Conservation (phyloP, 1,139 yeast genomes). For the Sugiyamaella paludigena region DNA sequence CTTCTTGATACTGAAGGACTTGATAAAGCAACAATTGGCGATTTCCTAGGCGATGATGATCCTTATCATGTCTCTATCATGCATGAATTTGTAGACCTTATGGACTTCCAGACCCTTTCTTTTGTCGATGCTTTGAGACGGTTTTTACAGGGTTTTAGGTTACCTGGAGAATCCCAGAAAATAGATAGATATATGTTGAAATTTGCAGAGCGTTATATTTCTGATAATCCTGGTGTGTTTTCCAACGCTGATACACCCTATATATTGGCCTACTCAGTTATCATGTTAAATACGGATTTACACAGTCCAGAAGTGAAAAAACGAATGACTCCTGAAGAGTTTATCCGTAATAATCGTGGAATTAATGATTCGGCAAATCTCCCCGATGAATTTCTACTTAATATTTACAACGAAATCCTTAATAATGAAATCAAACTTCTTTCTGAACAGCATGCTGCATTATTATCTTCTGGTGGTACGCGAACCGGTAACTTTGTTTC, state of each 20-base stretch:
- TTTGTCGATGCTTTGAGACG: conserved; percentile 85
- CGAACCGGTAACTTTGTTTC: conserved; percentile 43
- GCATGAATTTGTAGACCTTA: conserved; percentile 90
- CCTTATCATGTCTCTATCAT: conserved; percentile 73
- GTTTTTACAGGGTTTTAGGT: conserved; percentile 81
- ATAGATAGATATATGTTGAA: conserved; percentile 95
- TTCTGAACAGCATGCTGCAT: conserved; percentile 92
- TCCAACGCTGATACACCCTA: conserved; percentile 95
- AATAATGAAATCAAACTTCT: conserved; percentile 82
- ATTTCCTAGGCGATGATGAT: conserved; percentile 87
- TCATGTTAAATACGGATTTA: conserved; percentile 89
- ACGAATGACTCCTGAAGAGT: conserved; percentile 86
- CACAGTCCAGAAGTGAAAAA: conserved; percentile 79
- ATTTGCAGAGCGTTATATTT: conserved; percentile 87
- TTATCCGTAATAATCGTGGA: conserved; percentile 83
- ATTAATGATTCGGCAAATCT: conserved; percentile 88
- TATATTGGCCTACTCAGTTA: conserved; percentile 86
- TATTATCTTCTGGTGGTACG: conserved; percentile 55
- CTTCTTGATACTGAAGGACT: conserved; percentile 74
- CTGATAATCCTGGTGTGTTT: conserved; percentile 81
- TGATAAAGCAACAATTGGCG: conserved; percentile 85
- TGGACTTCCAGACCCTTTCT: conserved; percentile 67
- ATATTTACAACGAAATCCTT: conserved; percentile 73
- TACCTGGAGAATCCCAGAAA: conserved; percentile 98
- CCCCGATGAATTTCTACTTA: conserved; percentile 66